Conservation (phyloP, 768 basidiomycete species). For the Kondoa subrosea region DNA sequence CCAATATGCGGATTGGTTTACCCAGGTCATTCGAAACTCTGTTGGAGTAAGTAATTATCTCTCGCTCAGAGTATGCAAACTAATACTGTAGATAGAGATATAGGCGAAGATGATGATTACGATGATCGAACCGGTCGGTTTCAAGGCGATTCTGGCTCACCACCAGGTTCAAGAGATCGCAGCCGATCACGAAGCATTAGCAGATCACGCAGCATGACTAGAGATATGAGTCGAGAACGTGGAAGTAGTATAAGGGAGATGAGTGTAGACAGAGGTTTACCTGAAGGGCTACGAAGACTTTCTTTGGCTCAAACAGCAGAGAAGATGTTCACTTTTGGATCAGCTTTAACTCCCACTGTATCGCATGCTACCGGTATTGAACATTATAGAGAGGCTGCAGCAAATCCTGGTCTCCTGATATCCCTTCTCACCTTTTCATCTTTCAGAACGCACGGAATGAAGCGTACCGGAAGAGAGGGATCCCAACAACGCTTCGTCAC, state of each 20-base stretch:
- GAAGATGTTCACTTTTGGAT: background rate
- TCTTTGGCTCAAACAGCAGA: background rate
- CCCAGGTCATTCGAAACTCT: constrained; percentile 3
- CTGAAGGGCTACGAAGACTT: background rate
- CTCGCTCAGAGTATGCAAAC: no score
- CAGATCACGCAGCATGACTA: background rate
- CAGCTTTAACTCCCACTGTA: background rate
- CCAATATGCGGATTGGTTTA: background rate
- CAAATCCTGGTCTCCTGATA: constrained; percentile 39
- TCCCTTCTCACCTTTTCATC: constrained; percentile 85
- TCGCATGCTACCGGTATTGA: background rate
- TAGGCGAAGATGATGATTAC: no score
- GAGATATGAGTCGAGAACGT: background rate
- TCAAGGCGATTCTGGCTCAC: no score
- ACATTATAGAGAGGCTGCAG: background rate
- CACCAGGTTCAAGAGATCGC: no score
- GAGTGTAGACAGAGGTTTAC: background rate
- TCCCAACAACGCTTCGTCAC: constrained; percentile 84
- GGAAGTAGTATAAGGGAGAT: background rate
- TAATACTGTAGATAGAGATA: no score
- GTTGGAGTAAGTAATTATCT: background rate
- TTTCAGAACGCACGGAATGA: constrained; percentile 92
- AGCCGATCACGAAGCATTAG: background rate
- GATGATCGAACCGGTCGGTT: no score
- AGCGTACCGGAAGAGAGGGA: constrained; percentile 77